These are phyloP conservation scores for Volvox carteri DNA, from an alignment of 163 green algal genomes.

Conservation along the genomic window DNA sequence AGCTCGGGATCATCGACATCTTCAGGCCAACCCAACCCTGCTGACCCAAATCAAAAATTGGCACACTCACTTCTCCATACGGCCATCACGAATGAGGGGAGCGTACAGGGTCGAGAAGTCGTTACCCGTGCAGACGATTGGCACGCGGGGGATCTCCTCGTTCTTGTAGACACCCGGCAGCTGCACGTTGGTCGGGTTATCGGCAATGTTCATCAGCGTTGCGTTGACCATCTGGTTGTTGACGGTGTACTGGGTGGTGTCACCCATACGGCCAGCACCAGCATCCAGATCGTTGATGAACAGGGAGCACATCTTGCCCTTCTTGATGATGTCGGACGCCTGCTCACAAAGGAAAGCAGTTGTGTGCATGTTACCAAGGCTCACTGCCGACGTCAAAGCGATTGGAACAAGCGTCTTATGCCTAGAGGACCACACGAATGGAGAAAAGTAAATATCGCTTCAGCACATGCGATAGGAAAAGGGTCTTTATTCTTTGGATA, in stretches of 20 bases:
- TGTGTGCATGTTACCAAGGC: too few relatives aligned
- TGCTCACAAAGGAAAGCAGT: too few relatives aligned
- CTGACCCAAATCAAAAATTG: too few relatives aligned
- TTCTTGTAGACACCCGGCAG: constrained; percentile 96
- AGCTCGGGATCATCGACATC: too few relatives aligned
- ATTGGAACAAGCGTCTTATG: too few relatives aligned
- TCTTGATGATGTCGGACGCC: constrained; percentile 98
- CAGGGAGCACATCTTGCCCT: constrained; percentile 98
- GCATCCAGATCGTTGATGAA: constrained; percentile 99
- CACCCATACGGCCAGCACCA: constrained; percentile 97
- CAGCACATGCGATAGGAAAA: too few relatives aligned
- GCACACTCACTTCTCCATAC: constrained; percentile 95
- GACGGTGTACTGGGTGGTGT: constrained; percentile 98
- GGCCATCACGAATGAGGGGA: constrained; percentile 98
- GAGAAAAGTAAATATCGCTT: too few relatives aligned
- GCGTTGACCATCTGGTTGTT: constrained; percentile 99
- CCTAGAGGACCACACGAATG: too few relatives aligned
- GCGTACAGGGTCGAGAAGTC: constrained; percentile 99
- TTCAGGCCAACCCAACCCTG: too few relatives aligned
- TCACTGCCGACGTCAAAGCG: too few relatives aligned
- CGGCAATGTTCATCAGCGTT: constrained; percentile 99
- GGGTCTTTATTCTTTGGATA: too few relatives aligned
- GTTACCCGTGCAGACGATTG: constrained; percentile 98
- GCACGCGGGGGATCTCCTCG: constrained; percentile 97
- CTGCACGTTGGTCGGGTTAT: constrained; percentile 99